These are phyloP conservation scores for Larix kaempferi DNA, from an alignment of 75 land plant species.

Conservation along the genomic window DNA sequence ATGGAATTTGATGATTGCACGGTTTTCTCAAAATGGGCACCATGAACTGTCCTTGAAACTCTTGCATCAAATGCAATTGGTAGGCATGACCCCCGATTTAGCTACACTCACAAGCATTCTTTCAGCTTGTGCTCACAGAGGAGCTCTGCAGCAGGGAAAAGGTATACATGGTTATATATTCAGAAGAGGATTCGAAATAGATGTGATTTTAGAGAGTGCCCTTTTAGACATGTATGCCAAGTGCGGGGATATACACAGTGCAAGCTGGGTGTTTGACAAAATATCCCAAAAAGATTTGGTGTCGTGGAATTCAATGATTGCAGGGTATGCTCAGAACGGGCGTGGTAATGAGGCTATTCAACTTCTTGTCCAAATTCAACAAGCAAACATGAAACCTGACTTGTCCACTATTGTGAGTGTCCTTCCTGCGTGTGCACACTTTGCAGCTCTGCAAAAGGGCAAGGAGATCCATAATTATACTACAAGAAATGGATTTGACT, in stretches of 20 bases:
- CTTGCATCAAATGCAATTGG: neutral
- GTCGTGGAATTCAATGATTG: constrained; percentile 24
- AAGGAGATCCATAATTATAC: constrained; percentile 13
- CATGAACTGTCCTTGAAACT: neutral
- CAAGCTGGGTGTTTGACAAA: neutral
- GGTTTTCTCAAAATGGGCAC: neutral
- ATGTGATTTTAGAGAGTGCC: constrained; percentile 2
- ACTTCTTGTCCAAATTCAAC: too few relatives aligned
- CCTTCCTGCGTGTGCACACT: constrained; percentile 12
- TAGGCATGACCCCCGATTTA: neutral
- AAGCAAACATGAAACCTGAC: constrained; percentile 13
- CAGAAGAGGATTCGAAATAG: neutral
- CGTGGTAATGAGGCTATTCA: constrained; percentile 11
- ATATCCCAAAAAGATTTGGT: constrained; percentile 11
- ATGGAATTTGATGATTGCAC: neutral
- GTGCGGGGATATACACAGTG: neutral
- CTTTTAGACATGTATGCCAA: neutral
- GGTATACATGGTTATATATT: neutral
- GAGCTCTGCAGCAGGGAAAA: neutral
- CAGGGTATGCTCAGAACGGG: constrained; percentile 15
- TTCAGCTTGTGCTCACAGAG: neutral
- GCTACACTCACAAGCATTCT: neutral
- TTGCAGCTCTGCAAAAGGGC: constrained; percentile 3
- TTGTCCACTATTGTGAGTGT: constrained; percentile 9
- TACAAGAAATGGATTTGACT: constrained; percentile 13